Base-by-base conservation (phyloP, 2,329 filamentous ascomycete genomes). In the Diplocarpon rosae region DNA sequence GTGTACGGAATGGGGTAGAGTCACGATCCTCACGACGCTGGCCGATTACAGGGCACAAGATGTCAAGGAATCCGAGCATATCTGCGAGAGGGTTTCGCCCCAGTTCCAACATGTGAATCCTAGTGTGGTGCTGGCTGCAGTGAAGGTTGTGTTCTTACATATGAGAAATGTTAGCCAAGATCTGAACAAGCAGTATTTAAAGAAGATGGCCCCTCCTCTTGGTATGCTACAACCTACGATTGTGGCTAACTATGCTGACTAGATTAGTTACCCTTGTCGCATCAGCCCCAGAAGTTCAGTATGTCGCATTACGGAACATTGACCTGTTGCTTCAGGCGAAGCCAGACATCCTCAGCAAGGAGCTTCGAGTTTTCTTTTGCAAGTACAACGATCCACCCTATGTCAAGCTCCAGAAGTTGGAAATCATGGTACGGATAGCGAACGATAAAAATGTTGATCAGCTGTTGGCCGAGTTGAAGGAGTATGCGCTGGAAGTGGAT, bases 331-430 rank as follows among this genome's bases (percentile, higher is more conserved):
- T 98, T 20, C 92, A 98, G 65, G 92, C 93, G 56, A 90, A 95
- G 64, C 88, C 92, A 10, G 89, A 95, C 55, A 95, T 98, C 45
- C 73, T 98, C 9, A 94, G 86, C 72, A 96, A 96, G 65, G 92
- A 98, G 65, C 79, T 98, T 59, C 80, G 92, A 36, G 92, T 98
- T 8, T 98, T 98, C 69, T 98, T 98, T 69, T 98, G 92, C 81
- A 98, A 98, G 68, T 98, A 98, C 70, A 96, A 96, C 62, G 92
- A 98, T 57, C 90, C 92, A 1, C 88, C 88, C 16, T 98, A 98
- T 63, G 81, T 98, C 58, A 98, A 98, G 66, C 79, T 98, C 48
- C 85, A 95, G 62, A 98, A 98, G 63, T 76, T 98, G 39, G 92
- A 98, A 63, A 96, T 96, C 52, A 96, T 98, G 92, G 90, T 98